phyloP scores from a whole-genome alignment of 179 eudicot genomes.

The Beta macrorhiza region DNA sequence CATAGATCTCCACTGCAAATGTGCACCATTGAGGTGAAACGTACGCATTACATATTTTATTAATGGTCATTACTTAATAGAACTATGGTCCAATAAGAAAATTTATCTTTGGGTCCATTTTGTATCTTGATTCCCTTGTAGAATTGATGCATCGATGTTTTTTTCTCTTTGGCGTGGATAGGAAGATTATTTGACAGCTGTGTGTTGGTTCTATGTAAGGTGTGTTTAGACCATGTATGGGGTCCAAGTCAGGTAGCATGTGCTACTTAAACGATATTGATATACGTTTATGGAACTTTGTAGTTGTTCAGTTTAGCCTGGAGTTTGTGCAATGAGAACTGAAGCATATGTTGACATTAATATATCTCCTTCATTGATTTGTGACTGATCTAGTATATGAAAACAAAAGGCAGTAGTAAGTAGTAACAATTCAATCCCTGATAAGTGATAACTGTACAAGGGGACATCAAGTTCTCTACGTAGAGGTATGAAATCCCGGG shows the following conservation, averaged over 20 bases:
- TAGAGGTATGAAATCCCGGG: conserved; percentile 10
- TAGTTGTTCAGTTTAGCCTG: neutral
- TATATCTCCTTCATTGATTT: conserved; percentile 2
- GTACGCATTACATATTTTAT: neutral
- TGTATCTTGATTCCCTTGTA: neutral
- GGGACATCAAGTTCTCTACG: neutral
- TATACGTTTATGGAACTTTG: neutral
- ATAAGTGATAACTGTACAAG: neutral
- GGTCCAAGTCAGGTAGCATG: neutral
- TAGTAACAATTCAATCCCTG: neutral
- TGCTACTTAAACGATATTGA: conserved; percentile 8
- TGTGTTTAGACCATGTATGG: neutral
- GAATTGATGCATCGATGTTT: neutral
- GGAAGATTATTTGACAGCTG: neutral
- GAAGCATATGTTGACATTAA: conserved; percentile 8
- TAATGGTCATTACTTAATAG: neutral
- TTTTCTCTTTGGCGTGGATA: neutral
- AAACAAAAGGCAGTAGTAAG: conserved; percentile 1
- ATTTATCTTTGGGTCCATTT: neutral
- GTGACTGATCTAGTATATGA: neutral
- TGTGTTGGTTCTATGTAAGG: neutral
- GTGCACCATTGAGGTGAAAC: neutral
- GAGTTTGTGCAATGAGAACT: conserved; percentile 13
- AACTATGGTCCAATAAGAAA: neutral
- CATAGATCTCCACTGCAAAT: neutral